phyloP scores from a whole-genome alignment of 169 alveolate species.

The Eimeria zaria region DNA sequence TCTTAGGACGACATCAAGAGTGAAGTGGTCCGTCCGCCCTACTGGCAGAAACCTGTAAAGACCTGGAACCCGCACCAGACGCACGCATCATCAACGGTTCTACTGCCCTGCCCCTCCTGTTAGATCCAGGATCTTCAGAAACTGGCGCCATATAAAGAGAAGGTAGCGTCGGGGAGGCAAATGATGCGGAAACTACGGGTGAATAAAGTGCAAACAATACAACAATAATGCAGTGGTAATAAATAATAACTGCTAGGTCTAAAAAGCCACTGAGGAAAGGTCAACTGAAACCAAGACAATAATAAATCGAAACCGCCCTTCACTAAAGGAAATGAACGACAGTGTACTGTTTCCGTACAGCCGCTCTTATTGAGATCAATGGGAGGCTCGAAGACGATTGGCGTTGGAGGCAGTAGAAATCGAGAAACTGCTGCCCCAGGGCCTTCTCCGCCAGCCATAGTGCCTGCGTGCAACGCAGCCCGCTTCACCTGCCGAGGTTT shows the following conservation, averaged over 20 bases:
- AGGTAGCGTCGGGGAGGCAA: neutral
- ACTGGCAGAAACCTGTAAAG: slow-evolving; percentile 26
- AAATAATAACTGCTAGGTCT: neutral
- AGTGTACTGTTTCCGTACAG: slow-evolving; percentile 1
- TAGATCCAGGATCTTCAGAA: neutral
- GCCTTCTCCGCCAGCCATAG: neutral
- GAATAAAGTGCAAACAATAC: neutral
- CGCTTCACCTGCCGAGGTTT: neutral
- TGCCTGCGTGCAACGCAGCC: slow-evolving; percentile 4
- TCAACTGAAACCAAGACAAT: neutral
- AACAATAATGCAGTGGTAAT: neutral
- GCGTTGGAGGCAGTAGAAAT: slow-evolving; percentile 64
- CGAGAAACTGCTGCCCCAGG: neutral
- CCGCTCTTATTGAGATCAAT: slow-evolving; percentile 66
- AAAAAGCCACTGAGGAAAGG: neutral
- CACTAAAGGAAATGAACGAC: neutral
- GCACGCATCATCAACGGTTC: neutral
- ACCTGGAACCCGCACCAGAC: slow-evolving; percentile 22
- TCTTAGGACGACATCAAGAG: slow-evolving; percentile 56
- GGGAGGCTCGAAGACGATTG: slow-evolving; percentile 56
- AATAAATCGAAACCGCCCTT: too few relatives aligned
- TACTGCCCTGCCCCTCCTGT: neutral
- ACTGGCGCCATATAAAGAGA: neutral
- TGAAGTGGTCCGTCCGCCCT: slow-evolving; percentile 59
- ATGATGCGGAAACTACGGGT: neutral